phyloP scores from a whole-genome alignment of 306 rosid species.

The Pyrus communis region DNA sequence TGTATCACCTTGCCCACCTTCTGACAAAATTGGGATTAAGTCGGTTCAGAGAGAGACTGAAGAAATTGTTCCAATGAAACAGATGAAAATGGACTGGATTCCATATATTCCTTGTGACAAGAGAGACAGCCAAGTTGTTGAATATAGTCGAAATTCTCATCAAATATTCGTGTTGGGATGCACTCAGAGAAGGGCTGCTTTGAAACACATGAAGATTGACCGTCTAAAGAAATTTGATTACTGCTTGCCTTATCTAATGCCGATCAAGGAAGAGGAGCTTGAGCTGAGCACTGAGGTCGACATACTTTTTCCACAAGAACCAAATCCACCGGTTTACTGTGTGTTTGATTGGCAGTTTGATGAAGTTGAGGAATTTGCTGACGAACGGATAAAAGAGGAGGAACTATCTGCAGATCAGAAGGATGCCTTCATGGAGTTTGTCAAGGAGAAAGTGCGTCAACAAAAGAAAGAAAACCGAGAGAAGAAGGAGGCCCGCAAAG shows the following conservation, averaged over 20 bases:
- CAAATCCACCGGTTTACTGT: neutral
- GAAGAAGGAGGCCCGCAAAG: neutral
- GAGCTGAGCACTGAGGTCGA: neutral
- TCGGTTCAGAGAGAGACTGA: constrained; percentile 90
- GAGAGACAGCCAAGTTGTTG: constrained; percentile 66
- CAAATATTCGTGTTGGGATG: constrained; percentile 80
- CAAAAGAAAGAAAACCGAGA: constrained; percentile 1
- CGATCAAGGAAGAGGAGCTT: neutral
- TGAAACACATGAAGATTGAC: constrained; percentile 11
- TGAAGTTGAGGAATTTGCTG: neutral
- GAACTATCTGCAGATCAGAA: neutral
- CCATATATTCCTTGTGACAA: constrained; percentile 70
- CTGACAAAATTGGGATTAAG: constrained; percentile 78
- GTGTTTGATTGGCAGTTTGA: neutral
- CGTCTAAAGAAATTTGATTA: constrained; percentile 11
- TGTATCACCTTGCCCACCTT: constrained; percentile 84
- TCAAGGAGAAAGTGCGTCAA: neutral
- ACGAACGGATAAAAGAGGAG: neutral
- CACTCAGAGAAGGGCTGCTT: constrained; percentile 67
- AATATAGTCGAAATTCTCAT: constrained; percentile 34
- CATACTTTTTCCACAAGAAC: neutral
- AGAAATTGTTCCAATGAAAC: constrained; percentile 89
- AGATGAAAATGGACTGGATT: constrained; percentile 98
- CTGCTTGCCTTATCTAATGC: constrained; percentile 11
- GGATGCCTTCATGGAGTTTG: constrained; percentile 1